Conservation (phyloP, 495 filamentous ascomycete species). For the Glutinoglossum americanum region DNA sequence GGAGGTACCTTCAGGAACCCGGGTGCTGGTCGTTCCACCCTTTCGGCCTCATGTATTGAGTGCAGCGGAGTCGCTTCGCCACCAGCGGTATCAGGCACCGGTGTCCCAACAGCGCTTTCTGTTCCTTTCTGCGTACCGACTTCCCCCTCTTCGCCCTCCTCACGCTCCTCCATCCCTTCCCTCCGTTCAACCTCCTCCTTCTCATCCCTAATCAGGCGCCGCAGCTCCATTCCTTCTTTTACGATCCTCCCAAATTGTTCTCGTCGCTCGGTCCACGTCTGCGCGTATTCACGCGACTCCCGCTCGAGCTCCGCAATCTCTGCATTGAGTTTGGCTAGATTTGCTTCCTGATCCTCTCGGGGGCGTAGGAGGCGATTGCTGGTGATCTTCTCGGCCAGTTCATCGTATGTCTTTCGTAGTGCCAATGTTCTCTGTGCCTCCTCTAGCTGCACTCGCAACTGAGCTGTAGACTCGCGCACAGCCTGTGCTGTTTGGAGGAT, state of each 20-base stretch:
- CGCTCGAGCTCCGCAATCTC: slow-evolving; percentile 76
- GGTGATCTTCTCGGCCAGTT: slow-evolving; percentile 68
- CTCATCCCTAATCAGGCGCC: slow-evolving; percentile 69
- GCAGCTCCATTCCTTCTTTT: slow-evolving; percentile 69
- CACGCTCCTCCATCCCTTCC: slow-evolving; percentile 59
- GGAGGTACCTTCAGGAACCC: background rate
- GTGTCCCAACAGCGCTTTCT: slow-evolving; percentile 23
- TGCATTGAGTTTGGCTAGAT: slow-evolving; percentile 56
- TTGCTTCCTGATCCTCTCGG: slow-evolving; percentile 59
- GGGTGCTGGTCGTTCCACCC: background rate
- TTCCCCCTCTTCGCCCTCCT: slow-evolving; percentile 53
- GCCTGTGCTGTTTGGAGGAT: slow-evolving; percentile 54
- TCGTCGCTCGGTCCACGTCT: slow-evolving; percentile 66
- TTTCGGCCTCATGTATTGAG: background rate
- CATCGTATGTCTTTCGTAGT: slow-evolving; percentile 69
- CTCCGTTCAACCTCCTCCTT: slow-evolving; percentile 63
- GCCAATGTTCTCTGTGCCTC: slow-evolving; percentile 55
- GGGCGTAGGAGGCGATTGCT: slow-evolving; percentile 56
- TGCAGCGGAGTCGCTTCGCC: slow-evolving; percentile 38
- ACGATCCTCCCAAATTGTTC: slow-evolving; percentile 82
- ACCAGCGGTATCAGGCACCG: slow-evolving; percentile 23
- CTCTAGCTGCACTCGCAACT: slow-evolving; percentile 48
- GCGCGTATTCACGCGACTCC: slow-evolving; percentile 61
- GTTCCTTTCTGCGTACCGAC: slow-evolving; percentile 25
- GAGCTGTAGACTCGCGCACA: slow-evolving; percentile 53